Conservation (phyloP, 164 flowering plant species). For the Stephania cephalantha region DNA sequence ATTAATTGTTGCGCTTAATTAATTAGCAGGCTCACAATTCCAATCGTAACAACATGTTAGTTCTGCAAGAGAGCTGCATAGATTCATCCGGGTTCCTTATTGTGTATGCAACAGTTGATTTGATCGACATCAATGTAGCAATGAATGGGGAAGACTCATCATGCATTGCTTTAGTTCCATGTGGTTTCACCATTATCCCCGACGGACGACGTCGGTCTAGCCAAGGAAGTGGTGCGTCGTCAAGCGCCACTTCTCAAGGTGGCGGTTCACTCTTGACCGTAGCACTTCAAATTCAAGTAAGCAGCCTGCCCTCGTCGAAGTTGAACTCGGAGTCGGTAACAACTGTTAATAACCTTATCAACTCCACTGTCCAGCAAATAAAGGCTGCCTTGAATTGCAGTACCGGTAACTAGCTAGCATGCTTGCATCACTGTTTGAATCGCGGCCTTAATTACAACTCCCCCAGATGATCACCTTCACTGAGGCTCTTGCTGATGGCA, state of each 20-base stretch:
- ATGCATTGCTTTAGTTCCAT: constrained; percentile 61
- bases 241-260: constrained; percentile 30
- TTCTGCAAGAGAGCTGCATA: constrained; percentile 78
- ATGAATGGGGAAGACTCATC: constrained; percentile 81
- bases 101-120: constrained; percentile 64
- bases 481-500: constrained; percentile 22
- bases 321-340: constrained; percentile 58
- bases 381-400: constrained; percentile 61
- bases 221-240: constrained; percentile 28
- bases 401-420: constrained; percentile 22
- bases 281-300: constrained; percentile 68
- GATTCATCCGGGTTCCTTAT: constrained; percentile 67
- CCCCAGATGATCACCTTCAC: constrained; percentile 13
- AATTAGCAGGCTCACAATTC: constrained; percentile 45
- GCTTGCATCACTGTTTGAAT: not conserved
- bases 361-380: constrained; percentile 67
- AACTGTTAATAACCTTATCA: constrained; percentile 68
- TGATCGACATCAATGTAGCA: constrained; percentile 55
- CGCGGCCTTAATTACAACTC: constrained; percentile 7
- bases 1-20: no score
- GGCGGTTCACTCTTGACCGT: constrained; percentile 75
- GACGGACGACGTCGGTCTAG: constrained; percentile 40
- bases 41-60: constrained; percentile 69
- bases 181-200: constrained; percentile 65
- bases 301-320: constrained; percentile 56